Evolutionary conservation across 73 alveolate genomes (phyloP).

Genomic region (Paramecium octaurelia): DNA sequence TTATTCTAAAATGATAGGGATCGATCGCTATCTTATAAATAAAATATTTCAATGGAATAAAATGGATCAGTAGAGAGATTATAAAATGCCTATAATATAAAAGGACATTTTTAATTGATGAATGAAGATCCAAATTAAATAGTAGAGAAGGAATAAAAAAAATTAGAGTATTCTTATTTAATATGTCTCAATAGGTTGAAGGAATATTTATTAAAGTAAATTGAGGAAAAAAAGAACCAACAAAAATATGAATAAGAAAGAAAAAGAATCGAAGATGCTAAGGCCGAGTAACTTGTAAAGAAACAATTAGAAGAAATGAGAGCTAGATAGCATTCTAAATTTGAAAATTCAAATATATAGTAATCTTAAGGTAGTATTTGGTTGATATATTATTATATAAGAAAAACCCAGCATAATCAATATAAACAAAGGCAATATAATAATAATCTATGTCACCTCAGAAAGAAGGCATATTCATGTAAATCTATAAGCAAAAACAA

Average conservation of each 20-base stretch:
- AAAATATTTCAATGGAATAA: neutral
- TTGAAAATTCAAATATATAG: neutral
- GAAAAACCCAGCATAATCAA: neutral
- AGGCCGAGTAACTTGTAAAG: neutral
- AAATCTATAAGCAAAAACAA: neutral
- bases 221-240: neutral
- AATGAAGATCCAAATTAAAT: neutral
- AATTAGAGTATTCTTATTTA: neutral
- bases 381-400: constrained; percentile 16
- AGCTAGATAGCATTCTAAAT: neutral
- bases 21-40: neutral
- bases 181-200: neutral
- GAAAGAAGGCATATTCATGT: neutral
- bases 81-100: neutral
- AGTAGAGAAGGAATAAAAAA: neutral
- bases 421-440: neutral
- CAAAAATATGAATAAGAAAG: neutral
- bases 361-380: neutral
- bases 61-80: neutral
- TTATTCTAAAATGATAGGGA: neutral
- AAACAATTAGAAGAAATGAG: neutral
- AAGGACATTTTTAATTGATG: neutral
- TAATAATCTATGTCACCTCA: neutral
- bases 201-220: neutral
- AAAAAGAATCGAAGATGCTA: neutral